These are phyloP conservation scores for Epichloe baconii DNA, from an alignment of 2,329 filamentous ascomycete genomes.

Conservation along the genomic window DNA sequence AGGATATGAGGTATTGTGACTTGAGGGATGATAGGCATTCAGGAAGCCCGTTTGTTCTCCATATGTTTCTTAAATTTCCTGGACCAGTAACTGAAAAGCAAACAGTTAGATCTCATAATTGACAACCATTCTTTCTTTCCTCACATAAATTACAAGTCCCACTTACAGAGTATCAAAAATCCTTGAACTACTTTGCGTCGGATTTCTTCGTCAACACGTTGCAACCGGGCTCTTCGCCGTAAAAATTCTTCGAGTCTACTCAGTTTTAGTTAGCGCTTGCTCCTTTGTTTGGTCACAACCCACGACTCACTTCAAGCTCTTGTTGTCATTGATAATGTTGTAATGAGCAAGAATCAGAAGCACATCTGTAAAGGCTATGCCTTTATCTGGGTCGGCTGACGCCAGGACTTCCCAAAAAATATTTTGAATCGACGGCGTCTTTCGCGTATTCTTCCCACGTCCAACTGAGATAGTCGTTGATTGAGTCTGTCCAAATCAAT, in stretches of 20 bases:
- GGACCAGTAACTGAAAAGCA: constrained; percentile 53
- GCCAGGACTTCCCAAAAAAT: constrained; percentile 98
- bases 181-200: constrained; percentile 79
- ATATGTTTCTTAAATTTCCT: constrained; percentile 67
- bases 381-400: constrained; percentile 75
- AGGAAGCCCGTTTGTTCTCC: constrained; percentile 57
- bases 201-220: constrained; percentile 90
- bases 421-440: constrained; percentile 71
- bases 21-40: constrained; percentile 66
- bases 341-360: constrained; percentile 96
- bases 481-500: constrained; percentile 69
- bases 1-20: constrained; percentile 82
- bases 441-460: constrained; percentile 59
- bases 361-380: constrained; percentile 83
- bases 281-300: not conserved
- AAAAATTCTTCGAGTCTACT: constrained; percentile 81
- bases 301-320: constrained; percentile 63
- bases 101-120: not conserved
- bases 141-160: no score
- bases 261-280: not conserved
- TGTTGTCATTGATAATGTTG: constrained; percentile 96
- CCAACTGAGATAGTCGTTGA: constrained; percentile 56
- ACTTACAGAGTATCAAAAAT: constrained; percentile 84
- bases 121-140: not conserved
- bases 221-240: constrained; percentile 74